A percentile compares a stretch with the other conserved stretches of the same genome.
phyloP scores from a whole-genome alignment of 768 basidiomycete genomes.

The Calocera cornea region DNA sequence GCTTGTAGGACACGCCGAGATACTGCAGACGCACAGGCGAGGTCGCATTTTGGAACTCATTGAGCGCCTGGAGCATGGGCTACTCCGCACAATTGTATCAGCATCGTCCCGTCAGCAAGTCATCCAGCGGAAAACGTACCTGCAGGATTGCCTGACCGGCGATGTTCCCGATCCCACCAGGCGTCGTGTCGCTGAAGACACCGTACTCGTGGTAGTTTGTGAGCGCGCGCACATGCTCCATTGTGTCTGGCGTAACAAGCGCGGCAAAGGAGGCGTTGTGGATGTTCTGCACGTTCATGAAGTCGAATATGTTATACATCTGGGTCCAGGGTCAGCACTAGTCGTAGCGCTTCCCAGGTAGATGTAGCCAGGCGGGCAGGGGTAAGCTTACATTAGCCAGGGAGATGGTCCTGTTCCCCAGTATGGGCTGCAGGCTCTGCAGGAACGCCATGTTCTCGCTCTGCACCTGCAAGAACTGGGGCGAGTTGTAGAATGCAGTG shows the following conservation, averaged over 20 bases:
- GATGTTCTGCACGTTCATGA: conserved; percentile 54
- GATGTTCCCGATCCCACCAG: conserved; percentile 62
- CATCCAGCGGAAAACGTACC: not conserved
- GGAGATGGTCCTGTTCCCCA: not conserved
- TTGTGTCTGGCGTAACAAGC: conserved; percentile 62
- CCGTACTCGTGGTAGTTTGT: conserved; percentile 71
- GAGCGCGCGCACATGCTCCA: conserved; percentile 58
- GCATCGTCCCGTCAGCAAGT: not conserved
- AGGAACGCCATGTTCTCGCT: conserved; percentile 54
- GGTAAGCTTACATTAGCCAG: not conserved
- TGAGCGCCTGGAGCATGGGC: conserved; percentile 54
- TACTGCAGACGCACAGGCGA: conserved; percentile 69
- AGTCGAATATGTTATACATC: conserved; percentile 51
- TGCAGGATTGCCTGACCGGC: conserved; percentile 68
- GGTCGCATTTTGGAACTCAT: conserved; percentile 63
- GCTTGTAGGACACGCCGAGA: conserved; percentile 74
- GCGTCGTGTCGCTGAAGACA: conserved; percentile 47
- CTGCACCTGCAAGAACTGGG: conserved; percentile 48
- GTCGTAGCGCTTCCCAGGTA: not conserved
- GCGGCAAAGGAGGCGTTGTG: conserved; percentile 75
- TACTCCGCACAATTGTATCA: not conserved
- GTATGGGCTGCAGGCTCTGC: conserved; percentile 39
- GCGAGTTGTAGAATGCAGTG: conserved; percentile 44
- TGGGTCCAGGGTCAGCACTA: not conserved
- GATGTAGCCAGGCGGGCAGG: not conserved